These are phyloP conservation scores for Neostapfia colusana DNA, from an alignment of 176 grass and related monocot genomes.

Conservation along the genomic window DNA sequence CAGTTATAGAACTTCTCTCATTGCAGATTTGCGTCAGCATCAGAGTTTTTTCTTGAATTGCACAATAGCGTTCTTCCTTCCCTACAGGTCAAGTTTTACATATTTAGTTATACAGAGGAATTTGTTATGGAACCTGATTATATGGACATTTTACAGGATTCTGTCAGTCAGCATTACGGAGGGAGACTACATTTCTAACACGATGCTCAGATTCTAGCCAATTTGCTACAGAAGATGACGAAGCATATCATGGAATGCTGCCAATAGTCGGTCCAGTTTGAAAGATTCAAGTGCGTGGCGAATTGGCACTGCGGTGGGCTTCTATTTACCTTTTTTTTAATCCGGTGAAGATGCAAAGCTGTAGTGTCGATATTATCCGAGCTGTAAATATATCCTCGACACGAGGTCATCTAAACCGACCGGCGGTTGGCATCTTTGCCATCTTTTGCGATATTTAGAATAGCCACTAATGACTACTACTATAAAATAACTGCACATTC, in stretches of 20 bases:
- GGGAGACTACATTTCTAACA: slow-evolving; percentile 43
- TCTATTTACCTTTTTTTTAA: not conserved
- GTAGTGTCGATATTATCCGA: not conserved
- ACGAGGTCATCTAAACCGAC: not conserved
- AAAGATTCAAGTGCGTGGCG: too few relatives aligned
- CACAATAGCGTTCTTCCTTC: slow-evolving; percentile 45
- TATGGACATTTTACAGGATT: slow-evolving; percentile 44
- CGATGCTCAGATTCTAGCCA: not conserved
- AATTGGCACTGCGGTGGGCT: not conserved
- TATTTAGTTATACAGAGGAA: not conserved
- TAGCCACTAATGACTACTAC: not conserved
- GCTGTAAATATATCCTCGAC: not conserved
- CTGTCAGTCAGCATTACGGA: slow-evolving; percentile 43
- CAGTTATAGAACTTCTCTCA: slow-evolving; percentile 1
- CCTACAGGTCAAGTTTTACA: slow-evolving; percentile 48
- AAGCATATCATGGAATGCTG: not conserved
- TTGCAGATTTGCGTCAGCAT: slow-evolving; percentile 49
- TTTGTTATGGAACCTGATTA: not conserved
- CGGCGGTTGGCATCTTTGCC: not conserved
- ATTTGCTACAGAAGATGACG: not conserved
- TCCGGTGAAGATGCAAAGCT: not conserved
- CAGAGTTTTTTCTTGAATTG: slow-evolving; percentile 49
- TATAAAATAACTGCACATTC: not conserved
- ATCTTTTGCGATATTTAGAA: not conserved
- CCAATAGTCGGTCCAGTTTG: not conserved